phyloP scores from a whole-genome alignment of 2,329 filamentous ascomycete species.

The Fonsecaea multimorphosa region DNA sequence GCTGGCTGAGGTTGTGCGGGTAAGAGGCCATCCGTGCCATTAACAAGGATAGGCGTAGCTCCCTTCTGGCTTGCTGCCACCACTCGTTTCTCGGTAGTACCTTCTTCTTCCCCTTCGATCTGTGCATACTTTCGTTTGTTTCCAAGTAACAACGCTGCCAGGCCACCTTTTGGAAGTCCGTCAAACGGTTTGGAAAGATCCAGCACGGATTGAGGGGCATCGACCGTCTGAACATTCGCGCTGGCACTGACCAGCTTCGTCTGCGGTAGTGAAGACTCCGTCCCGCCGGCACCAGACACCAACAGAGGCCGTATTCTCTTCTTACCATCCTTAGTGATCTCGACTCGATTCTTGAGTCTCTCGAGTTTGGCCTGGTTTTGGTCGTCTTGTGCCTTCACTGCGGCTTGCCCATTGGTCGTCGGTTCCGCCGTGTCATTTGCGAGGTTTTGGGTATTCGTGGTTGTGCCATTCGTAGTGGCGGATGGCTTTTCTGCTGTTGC shows the following conservation, averaged over 20 bases:
- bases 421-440: constrained; percentile 45
- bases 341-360: constrained; percentile 85
- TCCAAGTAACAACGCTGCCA: constrained; percentile 83
- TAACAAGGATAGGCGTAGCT: constrained; percentile 74
- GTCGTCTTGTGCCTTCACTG: constrained; percentile 51
- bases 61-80: constrained; percentile 67
- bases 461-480: constrained; percentile 53
- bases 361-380: constrained; percentile 66
- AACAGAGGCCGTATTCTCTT: constrained; percentile 92
- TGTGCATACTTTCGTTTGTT: constrained; percentile 86
- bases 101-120: constrained; percentile 77
- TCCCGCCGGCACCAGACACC: constrained; percentile 85
- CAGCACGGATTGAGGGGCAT: constrained; percentile 76
- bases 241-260: constrained; percentile 83
- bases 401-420: constrained; percentile 38
- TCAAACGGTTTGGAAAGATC: constrained; percentile 95
- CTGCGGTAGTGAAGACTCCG: constrained; percentile 86
- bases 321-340: constrained; percentile 94
- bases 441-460: constrained; percentile 41
- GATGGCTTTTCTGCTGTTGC: constrained; percentile 14
- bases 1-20: constrained; percentile 70
- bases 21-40: constrained; percentile 77
- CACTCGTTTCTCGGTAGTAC: constrained; percentile 64
- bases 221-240: constrained; percentile 51
- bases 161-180: constrained; percentile 85